Evolutionary conservation across 2,329 filamentous ascomycete genomes (phyloP), one percentile per base, ranked within the genome.

Genomic region (Verruconis gallopava): DNA sequence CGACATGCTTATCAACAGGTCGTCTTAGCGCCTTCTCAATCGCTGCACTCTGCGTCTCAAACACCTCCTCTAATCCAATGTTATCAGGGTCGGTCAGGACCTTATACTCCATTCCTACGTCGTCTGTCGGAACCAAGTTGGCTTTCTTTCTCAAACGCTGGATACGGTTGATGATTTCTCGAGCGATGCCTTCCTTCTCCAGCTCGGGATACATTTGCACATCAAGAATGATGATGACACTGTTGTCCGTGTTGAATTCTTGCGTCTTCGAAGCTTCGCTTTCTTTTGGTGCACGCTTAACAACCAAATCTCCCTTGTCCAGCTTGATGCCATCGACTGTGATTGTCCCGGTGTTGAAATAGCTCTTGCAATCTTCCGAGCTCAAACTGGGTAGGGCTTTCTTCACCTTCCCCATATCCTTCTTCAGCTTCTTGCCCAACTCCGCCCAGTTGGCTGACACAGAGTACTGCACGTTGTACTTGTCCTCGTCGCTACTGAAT

Each of bases 341-440:
- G 38, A 96, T 84, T 54, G 74, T 77, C 55, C 81, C 83, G 13
- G 77, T 72, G 33, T 73, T 65, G 32, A 91, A 68, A 58, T 86
- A 98, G 30, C 68, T 66, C 58, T 88, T 84, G 46, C 94, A 85
- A 50, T 94, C 75, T 9, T 84, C 77, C 50, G 79, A 88, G 15
- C 73, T 82, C 38, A 98, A 68, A 30, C 65, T 70, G 4, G 88
- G 88, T 36, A 98, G 67, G 2, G 84, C 86, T 65, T 89, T 93
- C 69, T 93, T 93, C 51, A 96, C 86, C 57, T 81, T 85, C 49
- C 79, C 77, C 49, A 86, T 84, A 54, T 95, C 88, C 64, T 94
- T 95, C 72, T 93, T 93, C 51, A 96, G 73, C 67, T 96, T 96
- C 74, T 94, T 94, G 49, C 91, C 91, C 13, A 98, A 72, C 2